Percentiles rank a stretch among this genome's conserved stretches.
phyloP scores from a whole-genome alignment of 2,329 filamentous ascomycete genomes.

The Akanthomyces dipterigenus region DNA sequence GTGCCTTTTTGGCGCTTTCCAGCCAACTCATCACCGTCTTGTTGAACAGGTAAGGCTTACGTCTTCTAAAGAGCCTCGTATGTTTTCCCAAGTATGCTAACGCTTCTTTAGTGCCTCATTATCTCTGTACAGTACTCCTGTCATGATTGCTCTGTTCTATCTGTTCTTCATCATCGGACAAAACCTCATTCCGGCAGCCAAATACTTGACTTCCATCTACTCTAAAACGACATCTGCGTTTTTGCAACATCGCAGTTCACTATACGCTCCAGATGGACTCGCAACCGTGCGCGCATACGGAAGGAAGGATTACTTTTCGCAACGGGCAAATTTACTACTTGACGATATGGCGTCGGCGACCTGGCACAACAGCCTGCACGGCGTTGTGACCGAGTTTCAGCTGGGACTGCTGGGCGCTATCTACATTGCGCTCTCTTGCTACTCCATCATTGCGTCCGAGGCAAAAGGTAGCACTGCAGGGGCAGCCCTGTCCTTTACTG shows the following conservation, averaged over 20 bases:
- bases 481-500: slow-evolving; percentile 60
- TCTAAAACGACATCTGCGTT: slow-evolving; percentile 63
- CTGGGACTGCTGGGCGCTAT: slow-evolving; percentile 56
- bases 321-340: slow-evolving; percentile 28
- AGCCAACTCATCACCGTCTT: neutral
- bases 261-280: slow-evolving; percentile 52
- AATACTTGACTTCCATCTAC: slow-evolving; percentile 63
- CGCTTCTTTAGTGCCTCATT: slow-evolving; percentile 33
- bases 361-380: slow-evolving; percentile 61
- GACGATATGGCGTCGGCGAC: slow-evolving; percentile 55
- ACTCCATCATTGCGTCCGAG: slow-evolving; percentile 48
- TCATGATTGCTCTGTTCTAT: slow-evolving; percentile 46
- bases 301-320: slow-evolving; percentile 55
- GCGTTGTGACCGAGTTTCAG: slow-evolving; percentile 62
- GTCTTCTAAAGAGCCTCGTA: neutral
- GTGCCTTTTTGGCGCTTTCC: neutral
- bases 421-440: slow-evolving; percentile 54
- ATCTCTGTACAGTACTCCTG: slow-evolving; percentile 54
- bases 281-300: slow-evolving; percentile 64
- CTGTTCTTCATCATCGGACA: slow-evolving; percentile 47
- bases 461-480: slow-evolving; percentile 60
- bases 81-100: neutral
- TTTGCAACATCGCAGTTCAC: slow-evolving; percentile 62
- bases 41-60: neutral
- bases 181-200: slow-evolving; percentile 54